Conservation (phyloP, 1,284 basidiomycete genomes). For the Cutaneotrichosporon dermatis region DNA sequence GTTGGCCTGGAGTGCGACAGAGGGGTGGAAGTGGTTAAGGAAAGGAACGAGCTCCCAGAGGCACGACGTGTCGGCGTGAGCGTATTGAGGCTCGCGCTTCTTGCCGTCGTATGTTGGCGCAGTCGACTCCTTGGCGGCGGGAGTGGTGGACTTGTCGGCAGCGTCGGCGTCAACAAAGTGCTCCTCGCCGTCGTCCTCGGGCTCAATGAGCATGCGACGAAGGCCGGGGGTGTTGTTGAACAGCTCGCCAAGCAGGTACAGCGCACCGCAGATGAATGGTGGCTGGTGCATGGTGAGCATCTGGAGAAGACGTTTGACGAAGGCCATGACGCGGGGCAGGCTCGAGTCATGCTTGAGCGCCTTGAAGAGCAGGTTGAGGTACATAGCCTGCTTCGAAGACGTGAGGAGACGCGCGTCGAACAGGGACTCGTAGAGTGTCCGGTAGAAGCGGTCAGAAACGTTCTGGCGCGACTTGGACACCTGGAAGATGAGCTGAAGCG, state of each 20-base stretch:
- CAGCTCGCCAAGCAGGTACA: constrained; percentile 63
- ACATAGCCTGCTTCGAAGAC: constrained; percentile 95
- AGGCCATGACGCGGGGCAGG: constrained; percentile 63
- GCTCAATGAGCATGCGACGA: constrained; percentile 59
- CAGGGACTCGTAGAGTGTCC: constrained; percentile 83
- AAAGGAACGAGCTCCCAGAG: constrained; percentile 86
- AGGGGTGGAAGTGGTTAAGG: constrained; percentile 83
- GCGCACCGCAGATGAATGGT: constrained; percentile 84
- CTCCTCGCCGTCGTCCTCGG: constrained; percentile 54
- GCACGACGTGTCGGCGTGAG: constrained; percentile 73
- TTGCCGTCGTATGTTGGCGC: constrained; percentile 64
- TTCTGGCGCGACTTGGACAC: constrained; percentile 56
- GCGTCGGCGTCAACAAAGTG: constrained; percentile 51
- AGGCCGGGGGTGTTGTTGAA: constrained; percentile 70
- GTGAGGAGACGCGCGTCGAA: constrained; percentile 74
- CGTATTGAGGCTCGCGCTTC: constrained; percentile 88
- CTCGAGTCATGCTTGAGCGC: constrained; percentile 76
- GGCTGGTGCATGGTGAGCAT: constrained; percentile 70
- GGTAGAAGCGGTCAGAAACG: constrained; percentile 80
- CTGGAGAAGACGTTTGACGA: constrained; percentile 84
- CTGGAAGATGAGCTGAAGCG: constrained; percentile 86
- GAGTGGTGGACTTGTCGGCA: constrained; percentile 2
- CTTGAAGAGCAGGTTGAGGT: constrained; percentile 92
- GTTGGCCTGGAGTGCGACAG: constrained; percentile 77
- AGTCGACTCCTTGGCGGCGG: constrained; percentile 15